Conservation (phyloP, 2,329 filamentous ascomycete genomes). For the Clonostachys chloroleuca region DNA sequence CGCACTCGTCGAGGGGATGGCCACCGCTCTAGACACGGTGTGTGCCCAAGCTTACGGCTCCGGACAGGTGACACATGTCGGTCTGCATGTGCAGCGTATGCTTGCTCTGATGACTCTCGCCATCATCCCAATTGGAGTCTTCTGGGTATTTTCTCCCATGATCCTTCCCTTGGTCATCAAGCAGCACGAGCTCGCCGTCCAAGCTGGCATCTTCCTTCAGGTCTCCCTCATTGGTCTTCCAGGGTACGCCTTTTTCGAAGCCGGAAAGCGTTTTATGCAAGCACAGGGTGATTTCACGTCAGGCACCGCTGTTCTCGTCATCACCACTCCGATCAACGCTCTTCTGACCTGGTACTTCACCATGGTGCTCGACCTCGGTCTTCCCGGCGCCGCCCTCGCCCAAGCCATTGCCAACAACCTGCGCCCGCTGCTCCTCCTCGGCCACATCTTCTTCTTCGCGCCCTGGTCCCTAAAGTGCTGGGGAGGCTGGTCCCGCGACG, state of each 20-base stretch:
- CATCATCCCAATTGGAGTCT: constrained; percentile 39
- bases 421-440: constrained; percentile 37
- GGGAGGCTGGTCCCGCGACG: constrained; percentile 30
- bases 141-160: constrained; percentile 43
- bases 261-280: constrained; percentile 48
- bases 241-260: constrained; percentile 49
- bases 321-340: constrained; percentile 42
- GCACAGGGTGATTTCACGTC: constrained; percentile 49
- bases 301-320: constrained; percentile 36
- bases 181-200: constrained; percentile 38
- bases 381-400: constrained; percentile 45
- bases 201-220: constrained; percentile 42
- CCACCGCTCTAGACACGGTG: constrained; percentile 4
- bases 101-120: constrained; percentile 41
- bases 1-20: constrained; percentile 21
- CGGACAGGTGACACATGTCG: constrained; percentile 39
- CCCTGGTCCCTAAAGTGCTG: constrained; percentile 13
- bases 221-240: constrained; percentile 44
- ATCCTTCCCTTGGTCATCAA: constrained; percentile 39
- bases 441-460: constrained; percentile 37
- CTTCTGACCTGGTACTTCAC: constrained; percentile 43
- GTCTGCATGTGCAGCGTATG: constrained; percentile 49
- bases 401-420: constrained; percentile 43
- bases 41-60: constrained; percentile 9
- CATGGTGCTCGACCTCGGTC: constrained; percentile 33